phyloP scores from a whole-genome alignment of 2,329 filamentous ascomycete genomes.

The Tolypocladium album region DNA sequence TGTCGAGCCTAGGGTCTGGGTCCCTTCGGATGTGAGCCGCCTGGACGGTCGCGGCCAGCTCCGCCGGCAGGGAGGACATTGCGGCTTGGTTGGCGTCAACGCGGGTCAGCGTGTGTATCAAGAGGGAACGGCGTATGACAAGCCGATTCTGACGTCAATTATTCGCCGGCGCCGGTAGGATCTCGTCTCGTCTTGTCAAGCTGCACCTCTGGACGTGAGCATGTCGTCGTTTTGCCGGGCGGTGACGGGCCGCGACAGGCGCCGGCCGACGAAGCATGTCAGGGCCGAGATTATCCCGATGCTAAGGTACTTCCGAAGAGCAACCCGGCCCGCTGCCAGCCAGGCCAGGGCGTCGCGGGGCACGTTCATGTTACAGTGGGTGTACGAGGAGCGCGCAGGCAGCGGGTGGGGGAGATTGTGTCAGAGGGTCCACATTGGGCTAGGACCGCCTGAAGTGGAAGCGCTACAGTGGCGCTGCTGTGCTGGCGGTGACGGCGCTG shows the following conservation, averaged over 20 bases:
- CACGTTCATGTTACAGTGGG: too few relatives aligned
- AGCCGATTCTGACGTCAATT: not conserved
- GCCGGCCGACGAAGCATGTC: not conserved
- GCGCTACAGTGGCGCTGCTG: not conserved
- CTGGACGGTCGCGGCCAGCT: conserved; percentile 72
- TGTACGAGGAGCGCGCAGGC: not conserved
- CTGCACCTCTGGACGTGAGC: not conserved
- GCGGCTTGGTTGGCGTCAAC: conserved; percentile 1
- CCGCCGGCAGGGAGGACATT: conserved; percentile 48
- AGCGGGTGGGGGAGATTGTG: not conserved
- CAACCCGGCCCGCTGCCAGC: not conserved
- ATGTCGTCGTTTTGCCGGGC: conserved; percentile 16
- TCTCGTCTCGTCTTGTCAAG: not conserved
- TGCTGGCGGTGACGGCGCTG: not conserved
- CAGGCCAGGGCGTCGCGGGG: too few relatives aligned
- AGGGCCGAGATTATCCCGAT: not conserved
- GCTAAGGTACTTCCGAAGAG: not conserved
- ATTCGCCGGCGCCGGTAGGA: not conserved
- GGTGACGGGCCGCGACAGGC: conserved; percentile 7
- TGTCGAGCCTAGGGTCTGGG: conserved; percentile 63
- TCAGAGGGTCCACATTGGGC: conserved; percentile 2
- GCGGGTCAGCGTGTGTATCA: not conserved
- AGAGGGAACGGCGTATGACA: not conserved
- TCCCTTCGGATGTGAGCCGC: conserved; percentile 64
- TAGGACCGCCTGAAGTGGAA: not conserved